Conservation (phyloP, 805 yeast species). For the Saturnispora quitensis region DNA sequence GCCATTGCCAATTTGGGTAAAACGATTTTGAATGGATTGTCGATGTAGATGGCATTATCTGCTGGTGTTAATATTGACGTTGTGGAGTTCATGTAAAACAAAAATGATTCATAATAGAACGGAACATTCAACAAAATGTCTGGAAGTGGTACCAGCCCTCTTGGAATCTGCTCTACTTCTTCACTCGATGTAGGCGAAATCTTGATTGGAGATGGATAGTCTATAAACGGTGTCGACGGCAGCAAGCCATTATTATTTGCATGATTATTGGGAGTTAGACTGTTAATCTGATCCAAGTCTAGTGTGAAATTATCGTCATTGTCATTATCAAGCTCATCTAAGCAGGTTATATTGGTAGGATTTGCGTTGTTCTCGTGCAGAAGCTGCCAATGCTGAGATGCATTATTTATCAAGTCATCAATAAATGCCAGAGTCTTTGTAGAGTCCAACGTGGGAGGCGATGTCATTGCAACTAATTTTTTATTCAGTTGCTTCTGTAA, state of each 20-base stretch:
- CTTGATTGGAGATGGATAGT: conserved; percentile 1
- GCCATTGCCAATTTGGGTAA: conserved; percentile 62
- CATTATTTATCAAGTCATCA: conserved; percentile 15
- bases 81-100: conserved; percentile 53
- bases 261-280: neutral
- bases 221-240: conserved; percentile 14
- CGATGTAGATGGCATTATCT: conserved; percentile 46
- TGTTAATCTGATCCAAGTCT: conserved; percentile 12
- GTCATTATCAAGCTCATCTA: neutral
- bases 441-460: neutral
- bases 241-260: neutral
- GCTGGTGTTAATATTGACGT: conserved; percentile 59
- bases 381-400: conserved; percentile 4
- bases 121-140: conserved; percentile 52
- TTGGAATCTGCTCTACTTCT: conserved; percentile 23
- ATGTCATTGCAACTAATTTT: neutral
- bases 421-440: conserved; percentile 8
- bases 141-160: conserved; percentile 43
- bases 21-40: conserved; percentile 60
- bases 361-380: neutral
- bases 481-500: neutral
- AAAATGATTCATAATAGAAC: conserved; percentile 49
- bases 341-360: neutral
- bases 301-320: conserved; percentile 10
- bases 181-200: conserved; percentile 14